phyloP scores from a whole-genome alignment of 1,139 yeast genomes.

The Candida glucosophila region DNA sequence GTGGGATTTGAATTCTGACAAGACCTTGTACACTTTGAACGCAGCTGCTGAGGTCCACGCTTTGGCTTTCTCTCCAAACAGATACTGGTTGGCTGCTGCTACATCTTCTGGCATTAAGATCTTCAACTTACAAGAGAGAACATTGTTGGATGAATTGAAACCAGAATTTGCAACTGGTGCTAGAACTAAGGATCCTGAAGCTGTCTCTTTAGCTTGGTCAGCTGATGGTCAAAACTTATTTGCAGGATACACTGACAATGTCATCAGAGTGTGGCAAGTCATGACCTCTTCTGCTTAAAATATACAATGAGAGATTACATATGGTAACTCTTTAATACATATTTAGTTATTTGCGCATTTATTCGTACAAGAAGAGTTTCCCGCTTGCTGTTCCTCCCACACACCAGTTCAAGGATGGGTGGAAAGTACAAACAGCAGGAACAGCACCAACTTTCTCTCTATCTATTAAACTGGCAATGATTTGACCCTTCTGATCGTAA shows the following conservation, averaged over 20 bases:
- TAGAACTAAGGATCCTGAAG: slow-evolving; percentile 96
- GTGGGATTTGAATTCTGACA: slow-evolving; percentile 92
- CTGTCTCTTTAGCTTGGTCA: slow-evolving; percentile 98
- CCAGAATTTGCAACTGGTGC: slow-evolving; percentile 92
- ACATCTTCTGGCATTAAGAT: slow-evolving; percentile 97
- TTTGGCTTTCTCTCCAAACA: slow-evolving; percentile 99
- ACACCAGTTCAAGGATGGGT: slow-evolving; percentile 81
- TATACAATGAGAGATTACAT: slow-evolving; percentile 3
- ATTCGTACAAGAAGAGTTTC: slow-evolving; percentile 60
- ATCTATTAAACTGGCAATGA: slow-evolving; percentile 64
- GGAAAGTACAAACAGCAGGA: slow-evolving; percentile 81
- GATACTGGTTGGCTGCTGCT: slow-evolving; percentile 99
- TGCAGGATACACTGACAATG: slow-evolving; percentile 99
- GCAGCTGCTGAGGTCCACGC: slow-evolving; percentile 98
- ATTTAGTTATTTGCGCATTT: slow-evolving; percentile 3
- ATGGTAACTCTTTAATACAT: slow-evolving; percentile 4
- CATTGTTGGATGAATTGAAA: slow-evolving; percentile 94
- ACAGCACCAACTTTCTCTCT: slow-evolving; percentile 61
- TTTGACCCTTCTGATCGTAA: slow-evolving; percentile 67
- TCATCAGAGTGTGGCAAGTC: slow-evolving; percentile 99
- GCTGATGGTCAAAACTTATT: slow-evolving; percentile 99
- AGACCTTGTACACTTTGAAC: slow-evolving; percentile 87
- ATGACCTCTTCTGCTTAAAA: slow-evolving; percentile 74
- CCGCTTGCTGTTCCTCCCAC: slow-evolving; percentile 95
- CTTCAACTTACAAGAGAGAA: slow-evolving; percentile 96